phyloP scores from a whole-genome alignment of 225 moss, liverwort and hornwort genomes.

The Bryum argenteum region DNA sequence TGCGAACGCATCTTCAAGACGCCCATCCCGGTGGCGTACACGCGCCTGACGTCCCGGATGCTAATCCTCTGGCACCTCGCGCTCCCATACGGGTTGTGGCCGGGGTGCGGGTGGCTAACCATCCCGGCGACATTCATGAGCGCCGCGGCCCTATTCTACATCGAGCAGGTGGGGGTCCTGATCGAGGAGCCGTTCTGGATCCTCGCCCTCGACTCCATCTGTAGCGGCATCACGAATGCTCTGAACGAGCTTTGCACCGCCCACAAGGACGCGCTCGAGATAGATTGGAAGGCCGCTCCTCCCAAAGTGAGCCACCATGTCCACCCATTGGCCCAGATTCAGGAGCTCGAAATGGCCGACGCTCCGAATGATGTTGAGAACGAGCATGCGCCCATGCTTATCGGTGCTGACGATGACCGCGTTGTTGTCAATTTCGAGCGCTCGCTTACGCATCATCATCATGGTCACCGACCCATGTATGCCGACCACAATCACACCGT shows the following conservation, averaged over 20 bases:
- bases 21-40: constrained; percentile 83
- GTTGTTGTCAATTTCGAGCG: neutral
- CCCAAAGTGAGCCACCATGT: neutral
- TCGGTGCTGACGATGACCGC: neutral
- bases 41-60: constrained; percentile 72
- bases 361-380: neutral
- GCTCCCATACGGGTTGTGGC: constrained; percentile 72
- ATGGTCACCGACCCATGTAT: neutral
- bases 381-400: neutral
- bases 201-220: constrained; percentile 46
- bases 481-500: neutral
- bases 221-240: constrained; percentile 30
- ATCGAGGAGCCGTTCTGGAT: constrained; percentile 67
- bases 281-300: neutral
- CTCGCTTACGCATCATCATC: neutral
- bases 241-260: constrained; percentile 33
- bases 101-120: constrained; percentile 66
- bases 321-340: neutral
- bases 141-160: constrained; percentile 50
- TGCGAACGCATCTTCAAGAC: constrained; percentile 78
- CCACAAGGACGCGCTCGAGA: constrained; percentile 15
- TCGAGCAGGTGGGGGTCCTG: constrained; percentile 63
- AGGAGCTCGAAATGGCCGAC: constrained; percentile 4
- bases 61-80: constrained; percentile 75
- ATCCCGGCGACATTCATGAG: constrained; percentile 64